Evolutionary conservation across 495 filamentous ascomycete species (phyloP).

Genomic region (Aspergillus heteromorphus): DNA sequence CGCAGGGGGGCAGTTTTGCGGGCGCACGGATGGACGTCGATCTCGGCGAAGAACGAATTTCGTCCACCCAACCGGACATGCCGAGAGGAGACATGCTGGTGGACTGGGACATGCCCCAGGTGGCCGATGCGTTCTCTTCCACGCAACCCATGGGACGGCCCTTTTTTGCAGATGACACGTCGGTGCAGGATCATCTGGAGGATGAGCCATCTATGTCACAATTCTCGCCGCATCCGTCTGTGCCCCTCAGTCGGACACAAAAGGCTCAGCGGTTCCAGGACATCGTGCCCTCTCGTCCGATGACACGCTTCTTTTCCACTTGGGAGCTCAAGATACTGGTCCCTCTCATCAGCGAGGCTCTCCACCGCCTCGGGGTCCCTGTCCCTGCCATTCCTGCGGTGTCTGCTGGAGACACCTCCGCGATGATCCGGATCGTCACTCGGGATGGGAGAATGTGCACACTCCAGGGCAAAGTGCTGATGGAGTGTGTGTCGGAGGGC

Average conservation of each 20-base stretch:
- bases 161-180: constrained; percentile 25
- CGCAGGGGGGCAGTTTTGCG: constrained; percentile 34
- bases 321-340: constrained; percentile 74
- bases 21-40: constrained; percentile 52
- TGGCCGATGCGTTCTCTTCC: constrained; percentile 48
- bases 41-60: constrained; percentile 39
- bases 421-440: constrained; percentile 66
- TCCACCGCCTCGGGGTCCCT: constrained; percentile 78
- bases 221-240: constrained; percentile 76
- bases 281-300: constrained; percentile 72
- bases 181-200: constrained; percentile 58
- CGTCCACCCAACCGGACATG: constrained; percentile 78
- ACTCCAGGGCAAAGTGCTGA: constrained; percentile 75
- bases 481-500: constrained; percentile 61
- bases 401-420: constrained; percentile 41
- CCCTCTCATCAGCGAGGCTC: constrained; percentile 69
- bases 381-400: constrained; percentile 48
- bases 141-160: constrained; percentile 42
- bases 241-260: constrained; percentile 79
- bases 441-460: constrained; percentile 74
- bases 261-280: constrained; percentile 82
- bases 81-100: constrained; percentile 62
- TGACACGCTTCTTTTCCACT: constrained; percentile 88
- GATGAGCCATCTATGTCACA: constrained; percentile 91
- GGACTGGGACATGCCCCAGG: constrained; percentile 67